Evolutionary conservation across 768 basidiomycete species (phyloP).

Genomic region (Suillus variegatus): DNA sequence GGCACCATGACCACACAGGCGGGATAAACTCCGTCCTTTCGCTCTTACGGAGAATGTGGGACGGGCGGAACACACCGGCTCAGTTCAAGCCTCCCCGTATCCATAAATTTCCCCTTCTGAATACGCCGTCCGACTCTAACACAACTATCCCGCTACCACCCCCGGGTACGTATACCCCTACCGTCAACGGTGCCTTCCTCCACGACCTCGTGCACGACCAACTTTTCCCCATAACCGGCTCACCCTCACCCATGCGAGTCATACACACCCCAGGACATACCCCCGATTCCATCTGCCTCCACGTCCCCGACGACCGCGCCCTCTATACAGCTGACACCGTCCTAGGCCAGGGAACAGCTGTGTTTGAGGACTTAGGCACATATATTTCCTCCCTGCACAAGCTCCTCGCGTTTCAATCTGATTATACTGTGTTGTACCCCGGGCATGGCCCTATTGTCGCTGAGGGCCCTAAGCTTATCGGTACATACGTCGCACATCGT

Average conservation of each 20-base stretch:
- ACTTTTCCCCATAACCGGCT: slow-evolving; percentile 38
- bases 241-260: slow-evolving; percentile 51
- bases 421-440: slow-evolving; percentile 69
- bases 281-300: slow-evolving; percentile 76
- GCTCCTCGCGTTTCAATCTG: slow-evolving; percentile 47
- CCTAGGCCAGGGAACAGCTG: slow-evolving; percentile 86
- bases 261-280: slow-evolving; percentile 93
- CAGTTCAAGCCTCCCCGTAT: slow-evolving; percentile 69
- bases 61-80: slow-evolving; percentile 41
- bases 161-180: slow-evolving; percentile 46
- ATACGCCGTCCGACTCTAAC: slow-evolving; percentile 34
- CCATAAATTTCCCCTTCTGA: slow-evolving; percentile 65
- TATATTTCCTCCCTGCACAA: slow-evolving; percentile 68
- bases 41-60: slow-evolving; percentile 68
- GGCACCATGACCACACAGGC: slow-evolving; percentile 84
- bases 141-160: slow-evolving; percentile 41
- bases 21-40: slow-evolving; percentile 72
- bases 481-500: slow-evolving; percentile 78
- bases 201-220: slow-evolving; percentile 65
- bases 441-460: slow-evolving; percentile 83
- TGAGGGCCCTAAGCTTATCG: slow-evolving; percentile 61
- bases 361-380: slow-evolving; percentile 79
- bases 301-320: slow-evolving; percentile 65
- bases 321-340: slow-evolving; percentile 92
- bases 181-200: slow-evolving; percentile 43